Evolutionary conservation across 129 eudicot genomes (phyloP).

Genomic region (Solidago caesia): DNA sequence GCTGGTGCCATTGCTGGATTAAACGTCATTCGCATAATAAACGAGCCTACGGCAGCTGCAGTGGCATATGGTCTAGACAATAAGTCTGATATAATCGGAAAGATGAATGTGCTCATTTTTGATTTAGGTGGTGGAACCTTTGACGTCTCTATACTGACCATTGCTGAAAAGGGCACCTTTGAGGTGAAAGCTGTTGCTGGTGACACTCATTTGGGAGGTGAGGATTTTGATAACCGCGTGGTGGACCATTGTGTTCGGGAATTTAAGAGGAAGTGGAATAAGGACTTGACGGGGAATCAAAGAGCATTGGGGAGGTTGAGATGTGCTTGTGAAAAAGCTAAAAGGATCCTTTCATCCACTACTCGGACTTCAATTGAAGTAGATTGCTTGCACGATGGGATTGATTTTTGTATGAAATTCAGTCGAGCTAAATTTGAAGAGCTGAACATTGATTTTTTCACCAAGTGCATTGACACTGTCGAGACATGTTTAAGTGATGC

Average conservation of each 20-base stretch:
- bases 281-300: conserved; percentile 13
- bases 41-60: conserved; percentile 25
- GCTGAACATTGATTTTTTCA: conserved; percentile 5
- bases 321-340: conserved; percentile 17
- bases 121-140: conserved; percentile 16
- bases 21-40: conserved; percentile 11
- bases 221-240: conserved; percentile 17
- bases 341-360: conserved; percentile 22
- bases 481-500: conserved; percentile 9
- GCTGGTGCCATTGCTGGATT: conserved; percentile 22
- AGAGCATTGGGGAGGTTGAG: conserved; percentile 21
- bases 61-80: conserved; percentile 25
- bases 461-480: no score
- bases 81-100: background rate
- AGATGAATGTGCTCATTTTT: background rate
- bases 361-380: conserved; percentile 16
- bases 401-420: conserved; percentile 20
- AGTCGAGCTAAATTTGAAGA: conserved; percentile 31
- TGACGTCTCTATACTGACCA: conserved; percentile 18
- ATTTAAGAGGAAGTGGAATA: conserved; percentile 6
- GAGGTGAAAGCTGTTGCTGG: conserved; percentile 22
- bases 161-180: background rate
- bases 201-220: conserved; percentile 23
- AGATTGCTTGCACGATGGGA: conserved; percentile 24
- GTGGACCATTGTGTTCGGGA: conserved; percentile 7